Base-by-base conservation (phyloP, 2,329 filamentous ascomycete genomes). In the Xylaria sp. region DNA sequence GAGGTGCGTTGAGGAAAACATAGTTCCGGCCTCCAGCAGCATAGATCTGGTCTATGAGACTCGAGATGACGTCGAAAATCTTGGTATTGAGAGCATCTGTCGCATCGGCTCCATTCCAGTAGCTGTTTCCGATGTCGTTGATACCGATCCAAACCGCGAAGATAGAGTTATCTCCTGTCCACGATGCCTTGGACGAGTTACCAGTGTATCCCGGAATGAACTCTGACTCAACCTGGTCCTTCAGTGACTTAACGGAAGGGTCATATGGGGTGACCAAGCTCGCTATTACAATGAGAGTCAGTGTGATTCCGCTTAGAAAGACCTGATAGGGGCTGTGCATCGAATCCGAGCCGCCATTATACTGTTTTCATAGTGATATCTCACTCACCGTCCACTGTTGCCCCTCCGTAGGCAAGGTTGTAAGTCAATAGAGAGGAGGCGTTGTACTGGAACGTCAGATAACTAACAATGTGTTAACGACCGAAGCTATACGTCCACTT, bases 1-100 rank as follows among this genome's bases (percentile, higher is more conserved):
- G 86, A 1, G 89, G 89, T 0, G 90, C 88, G 62, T 84, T 89
- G 37, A 91, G 70, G 63, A 91, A 83, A 1, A 85, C 81, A 69
- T 91, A 91, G 65, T 89, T 89, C 5, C 88, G 80, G 1, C 84
- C 84, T 0, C 89, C 89, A 2, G 82, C 80, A 2, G 79, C 75
- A 70, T 89, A 89, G 7, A 91, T 78, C 23, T 82, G 66, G 63
- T 83, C 78, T 0, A 85, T 74, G 1, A 85, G 76, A 3, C 75
- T 76, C 13, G 80, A 80, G 64, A 85, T 86, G 23, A 81, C 79
- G 1, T 75, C 78, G n/a, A 86, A 82, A 2, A 84, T 82, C n/a
- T 77, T 73, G 2, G 72, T 73, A 57, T 83, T 79, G 3, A 86
- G 75, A 0, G 73, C 76, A 0, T 74, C 74, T 0, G 77, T 80